A percentile compares a stretch with the other conserved stretches of the same genome.
These are phyloP conservation scores for Coemansia sp. DNA, from an alignment of 192 early-diverging fungal genomes.

Conservation along the genomic window DNA sequence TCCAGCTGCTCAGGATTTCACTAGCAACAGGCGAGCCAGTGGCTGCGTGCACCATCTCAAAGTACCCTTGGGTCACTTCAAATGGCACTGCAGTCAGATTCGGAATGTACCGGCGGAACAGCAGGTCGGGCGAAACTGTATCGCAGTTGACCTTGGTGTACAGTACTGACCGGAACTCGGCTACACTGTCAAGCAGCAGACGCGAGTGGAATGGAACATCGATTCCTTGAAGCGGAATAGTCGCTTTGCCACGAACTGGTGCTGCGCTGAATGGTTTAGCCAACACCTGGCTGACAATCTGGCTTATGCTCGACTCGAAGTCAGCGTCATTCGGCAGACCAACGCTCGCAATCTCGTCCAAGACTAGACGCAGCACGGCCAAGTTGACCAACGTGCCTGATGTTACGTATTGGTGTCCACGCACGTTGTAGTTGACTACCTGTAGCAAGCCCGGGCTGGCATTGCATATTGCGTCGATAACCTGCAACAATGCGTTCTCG, in stretches of 20 bases:
- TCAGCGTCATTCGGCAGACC: not conserved
- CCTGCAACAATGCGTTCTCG: constrained; percentile 66
- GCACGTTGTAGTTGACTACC: constrained; percentile 96
- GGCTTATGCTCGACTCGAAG: constrained; percentile 46
- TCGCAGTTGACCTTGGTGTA: constrained; percentile 70
- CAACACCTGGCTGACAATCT: constrained; percentile 65
- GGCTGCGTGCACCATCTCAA: constrained; percentile 66
- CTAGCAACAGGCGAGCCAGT: constrained; percentile 71
- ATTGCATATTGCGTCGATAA: constrained; percentile 70
- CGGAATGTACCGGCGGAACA: constrained; percentile 86
- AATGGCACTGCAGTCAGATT: constrained; percentile 93
- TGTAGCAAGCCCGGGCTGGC: constrained; percentile 73
- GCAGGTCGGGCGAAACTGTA: constrained; percentile 66
- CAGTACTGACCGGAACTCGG: constrained; percentile 81
- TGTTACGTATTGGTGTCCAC: constrained; percentile 91
- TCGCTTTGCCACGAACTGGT: constrained; percentile 80
- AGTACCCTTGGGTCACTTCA: constrained; percentile 72
- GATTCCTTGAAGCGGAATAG: constrained; percentile 85
- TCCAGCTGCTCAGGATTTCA: constrained; percentile 72
- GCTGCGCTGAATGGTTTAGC: constrained; percentile 61
- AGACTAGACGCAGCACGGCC: constrained; percentile 75
- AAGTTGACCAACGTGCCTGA: constrained; percentile 78
- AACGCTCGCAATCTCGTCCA: constrained; percentile 56
- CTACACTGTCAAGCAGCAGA: constrained; percentile 77
- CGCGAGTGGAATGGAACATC: constrained; percentile 92